These are phyloP conservation scores for Colletotrichum kahawae DNA, from an alignment of 2,329 filamentous ascomycete genomes.

Conservation along the genomic window DNA sequence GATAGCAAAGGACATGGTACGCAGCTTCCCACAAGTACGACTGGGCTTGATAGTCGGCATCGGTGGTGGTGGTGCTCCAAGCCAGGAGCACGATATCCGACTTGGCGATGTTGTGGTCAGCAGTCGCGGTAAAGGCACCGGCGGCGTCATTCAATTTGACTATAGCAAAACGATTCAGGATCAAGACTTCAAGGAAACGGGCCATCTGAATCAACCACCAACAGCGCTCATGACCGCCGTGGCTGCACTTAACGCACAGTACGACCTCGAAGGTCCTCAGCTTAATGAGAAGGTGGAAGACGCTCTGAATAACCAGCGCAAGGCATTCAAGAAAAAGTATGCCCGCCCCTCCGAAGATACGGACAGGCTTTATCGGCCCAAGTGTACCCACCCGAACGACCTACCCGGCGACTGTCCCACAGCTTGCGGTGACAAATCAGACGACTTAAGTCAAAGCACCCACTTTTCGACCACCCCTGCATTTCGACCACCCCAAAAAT, in stretches of 20 bases:
- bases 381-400: fast-evolving
- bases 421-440: not conserved
- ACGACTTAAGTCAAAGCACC: too few species aligned
- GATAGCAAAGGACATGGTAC: constrained; percentile 33
- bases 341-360: fast-evolving
- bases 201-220: constrained; percentile 1
- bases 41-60: constrained; percentile 22
- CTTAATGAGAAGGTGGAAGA: not conserved
- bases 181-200: not conserved
- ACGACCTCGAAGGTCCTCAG: not conserved
- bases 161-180: not conserved
- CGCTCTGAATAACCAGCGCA: not conserved
- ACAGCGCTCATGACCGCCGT: constrained; percentile 10
- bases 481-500: too few species aligned
- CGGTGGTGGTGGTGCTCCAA: constrained; percentile 29
- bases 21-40: constrained; percentile 1
- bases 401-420: fast-evolving
- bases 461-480: too few species aligned
- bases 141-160: constrained; percentile 24
- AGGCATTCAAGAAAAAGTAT: not conserved
- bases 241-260: not conserved
- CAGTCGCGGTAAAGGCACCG: not conserved
- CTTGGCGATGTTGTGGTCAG: constrained; percentile 26
- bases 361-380: fast-evolving
- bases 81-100: constrained; percentile 16